Conservation (phyloP, 2,329 filamentous ascomycete species). For the Intubia oerlemansii region DNA sequence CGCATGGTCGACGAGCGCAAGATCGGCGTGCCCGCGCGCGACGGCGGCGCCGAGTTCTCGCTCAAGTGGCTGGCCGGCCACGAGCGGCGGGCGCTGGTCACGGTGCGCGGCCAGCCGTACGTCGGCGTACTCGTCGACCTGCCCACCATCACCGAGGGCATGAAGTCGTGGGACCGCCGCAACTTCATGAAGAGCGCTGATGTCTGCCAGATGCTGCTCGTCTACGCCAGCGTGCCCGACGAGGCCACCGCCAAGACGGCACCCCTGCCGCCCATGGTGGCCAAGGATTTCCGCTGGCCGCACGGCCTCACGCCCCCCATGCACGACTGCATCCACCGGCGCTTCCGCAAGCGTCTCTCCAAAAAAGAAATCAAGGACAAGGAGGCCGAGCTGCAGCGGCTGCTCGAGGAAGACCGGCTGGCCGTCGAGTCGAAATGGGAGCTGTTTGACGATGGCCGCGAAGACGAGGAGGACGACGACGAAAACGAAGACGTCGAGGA, state of each 20-base stretch:
- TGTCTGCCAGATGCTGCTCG: constrained; percentile 73
- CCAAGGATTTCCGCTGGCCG: constrained; percentile 51
- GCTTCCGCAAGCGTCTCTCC: constrained; percentile 66
- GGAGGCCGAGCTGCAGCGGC: constrained; percentile 54
- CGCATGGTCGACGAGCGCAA: constrained; percentile 55
- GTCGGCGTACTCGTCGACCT: constrained; percentile 65
- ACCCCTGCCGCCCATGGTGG: constrained; percentile 51
- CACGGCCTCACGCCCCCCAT: constrained; percentile 78
- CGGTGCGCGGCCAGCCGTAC: constrained; percentile 47
- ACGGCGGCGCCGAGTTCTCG: constrained; percentile 55
- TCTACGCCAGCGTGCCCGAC: constrained; percentile 44
- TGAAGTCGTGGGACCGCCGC: constrained; percentile 86
- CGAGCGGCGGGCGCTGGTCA: constrained; percentile 50
- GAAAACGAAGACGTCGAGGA: constrained; percentile 39
- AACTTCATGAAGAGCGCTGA: constrained; percentile 78
- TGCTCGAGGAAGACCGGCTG: constrained; percentile 47
- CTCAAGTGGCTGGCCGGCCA: constrained; percentile 56
- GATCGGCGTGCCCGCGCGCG: constrained; percentile 41
- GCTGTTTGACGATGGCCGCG: constrained; percentile 30
- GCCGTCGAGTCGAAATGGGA: constrained; percentile 40
- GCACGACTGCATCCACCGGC: constrained; percentile 61
- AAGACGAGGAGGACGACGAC: constrained; percentile 15
- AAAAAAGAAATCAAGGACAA: constrained; percentile 72
- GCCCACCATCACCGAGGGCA: constrained; percentile 69
- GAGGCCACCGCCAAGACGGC: constrained; percentile 44